phyloP scores from a whole-genome alignment of 2,329 filamentous ascomycete genomes.

The Scolecobasidium constrictum region DNA sequence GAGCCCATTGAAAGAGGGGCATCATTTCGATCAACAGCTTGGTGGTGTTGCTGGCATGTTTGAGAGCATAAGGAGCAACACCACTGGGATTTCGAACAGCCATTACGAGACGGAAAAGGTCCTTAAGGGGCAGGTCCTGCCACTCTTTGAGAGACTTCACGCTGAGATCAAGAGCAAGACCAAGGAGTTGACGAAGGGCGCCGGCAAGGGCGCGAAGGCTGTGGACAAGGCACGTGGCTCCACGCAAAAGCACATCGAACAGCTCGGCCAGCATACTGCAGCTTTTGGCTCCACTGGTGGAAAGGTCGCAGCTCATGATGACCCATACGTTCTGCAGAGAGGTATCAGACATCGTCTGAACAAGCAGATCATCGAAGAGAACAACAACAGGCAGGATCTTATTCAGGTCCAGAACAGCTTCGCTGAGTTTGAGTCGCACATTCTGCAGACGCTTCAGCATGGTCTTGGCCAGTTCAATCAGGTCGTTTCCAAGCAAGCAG shows the following conservation, averaged over 20 bases:
- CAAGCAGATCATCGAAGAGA: conserved; percentile 89
- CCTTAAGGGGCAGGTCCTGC: conserved; percentile 75
- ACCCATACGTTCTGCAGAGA: conserved; percentile 80
- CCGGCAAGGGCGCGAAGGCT: conserved; percentile 74
- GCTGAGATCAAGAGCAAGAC: conserved; percentile 94
- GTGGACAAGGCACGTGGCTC: conserved; percentile 78
- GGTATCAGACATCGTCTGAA: conserved; percentile 74
- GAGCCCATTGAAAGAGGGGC: conserved; percentile 73
- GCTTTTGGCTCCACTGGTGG: conserved; percentile 66
- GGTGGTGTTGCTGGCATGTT: conserved; percentile 84
- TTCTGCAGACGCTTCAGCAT: conserved; percentile 72
- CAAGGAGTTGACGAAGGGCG: conserved; percentile 77
- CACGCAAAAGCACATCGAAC: conserved; percentile 94
- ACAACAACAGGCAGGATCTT: conserved; percentile 88
- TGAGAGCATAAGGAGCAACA: conserved; percentile 88
- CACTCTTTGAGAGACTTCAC: conserved; percentile 81
- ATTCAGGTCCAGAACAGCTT: conserved; percentile 88
- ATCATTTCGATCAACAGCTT: conserved; percentile 87
- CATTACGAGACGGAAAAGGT: conserved; percentile 87
- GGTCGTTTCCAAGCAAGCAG: conserved; percentile 67
- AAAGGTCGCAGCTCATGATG: conserved; percentile 59
- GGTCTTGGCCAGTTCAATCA: conserved; percentile 76
- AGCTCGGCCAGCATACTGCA: conserved; percentile 78
- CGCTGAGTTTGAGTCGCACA: conserved; percentile 72
- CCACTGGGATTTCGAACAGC: conserved; percentile 74